phyloP scores from a whole-genome alignment of 805 yeast species.

The Hanseniaspora lachancei region DNA sequence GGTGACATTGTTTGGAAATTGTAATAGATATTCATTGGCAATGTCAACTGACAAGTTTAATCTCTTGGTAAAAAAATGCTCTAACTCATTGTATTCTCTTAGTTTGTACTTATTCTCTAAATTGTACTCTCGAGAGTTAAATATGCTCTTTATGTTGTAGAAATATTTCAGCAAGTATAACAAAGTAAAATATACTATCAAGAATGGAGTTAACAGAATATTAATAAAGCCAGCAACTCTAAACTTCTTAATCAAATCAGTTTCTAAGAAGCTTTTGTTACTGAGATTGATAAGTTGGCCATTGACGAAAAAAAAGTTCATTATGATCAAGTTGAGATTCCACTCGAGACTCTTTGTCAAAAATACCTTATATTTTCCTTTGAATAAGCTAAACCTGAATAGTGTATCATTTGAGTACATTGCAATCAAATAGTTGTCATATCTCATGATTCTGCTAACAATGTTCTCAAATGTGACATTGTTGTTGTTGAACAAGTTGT shows the following conservation, averaged over 20 bases:
- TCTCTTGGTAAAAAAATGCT: constrained; percentile 73
- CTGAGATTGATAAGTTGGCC: constrained; percentile 43
- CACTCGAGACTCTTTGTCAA: constrained; percentile 85
- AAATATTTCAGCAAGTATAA: constrained; percentile 82
- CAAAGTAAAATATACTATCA: constrained; percentile 68
- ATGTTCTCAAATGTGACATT: constrained; percentile 82
- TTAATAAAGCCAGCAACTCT: constrained; percentile 79
- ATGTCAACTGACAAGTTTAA: constrained; percentile 63
- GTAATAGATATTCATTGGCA: constrained; percentile 73
- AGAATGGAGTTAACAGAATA: constrained; percentile 69
- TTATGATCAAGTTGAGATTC: constrained; percentile 79
- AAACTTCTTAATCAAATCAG: constrained; percentile 65
- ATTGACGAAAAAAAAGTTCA: constrained; percentile 39
- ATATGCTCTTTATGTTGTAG: constrained; percentile 73
- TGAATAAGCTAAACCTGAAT: constrained; percentile 2
- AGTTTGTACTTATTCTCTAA: constrained; percentile 92
- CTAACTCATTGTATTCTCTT: constrained; percentile 85
- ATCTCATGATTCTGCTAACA: constrained; percentile 91
- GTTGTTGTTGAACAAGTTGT: constrained; percentile 51
- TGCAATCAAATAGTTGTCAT: constrained; percentile 87
- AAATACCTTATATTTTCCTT: constrained; percentile 23
- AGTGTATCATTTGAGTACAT: constrained; percentile 31
- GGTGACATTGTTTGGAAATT: constrained; percentile 72
- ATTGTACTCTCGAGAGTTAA: constrained; percentile 58
- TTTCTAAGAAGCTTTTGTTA: constrained; percentile 51